A percentile compares a stretch with the other conserved stretches of the same genome.
phyloP scores from a whole-genome alignment of 805 yeast genomes.

The Lachancea dasiensis region DNA sequence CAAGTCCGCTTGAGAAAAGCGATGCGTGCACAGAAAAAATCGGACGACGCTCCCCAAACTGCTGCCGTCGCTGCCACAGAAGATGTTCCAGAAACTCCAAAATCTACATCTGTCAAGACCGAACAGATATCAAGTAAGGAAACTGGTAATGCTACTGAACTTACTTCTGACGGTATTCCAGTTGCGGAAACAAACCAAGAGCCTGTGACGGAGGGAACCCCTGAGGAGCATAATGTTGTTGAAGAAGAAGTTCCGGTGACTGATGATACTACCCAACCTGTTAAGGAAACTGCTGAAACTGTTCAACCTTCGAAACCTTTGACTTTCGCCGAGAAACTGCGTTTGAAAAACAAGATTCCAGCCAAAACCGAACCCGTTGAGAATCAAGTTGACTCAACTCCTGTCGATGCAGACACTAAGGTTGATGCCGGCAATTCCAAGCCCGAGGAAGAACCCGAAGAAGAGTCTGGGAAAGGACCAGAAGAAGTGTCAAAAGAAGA shows the following conservation, averaged over 20 bases:
- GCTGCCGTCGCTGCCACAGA: conserved; percentile 4
- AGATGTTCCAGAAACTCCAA: conserved; percentile 7
- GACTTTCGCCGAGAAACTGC: conserved; percentile 26
- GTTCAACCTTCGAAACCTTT: conserved; percentile 12
- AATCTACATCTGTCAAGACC: not conserved
- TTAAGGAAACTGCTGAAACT: conserved; percentile 2
- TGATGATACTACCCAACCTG: not conserved
- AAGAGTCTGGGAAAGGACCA: too few relatives aligned
- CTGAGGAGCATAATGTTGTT: too few relatives aligned
- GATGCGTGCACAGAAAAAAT: conserved; percentile 25
- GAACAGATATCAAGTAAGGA: too few relatives aligned
- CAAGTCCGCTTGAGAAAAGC: conserved; percentile 28
- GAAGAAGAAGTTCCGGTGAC: not conserved
- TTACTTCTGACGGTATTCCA: not conserved
- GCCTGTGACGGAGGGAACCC: too few relatives aligned
- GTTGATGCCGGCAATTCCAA: too few relatives aligned
- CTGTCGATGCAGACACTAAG: too few relatives aligned
- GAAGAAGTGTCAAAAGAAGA: not conserved
- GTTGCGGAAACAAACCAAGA: too few relatives aligned
- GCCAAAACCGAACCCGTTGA: conserved; percentile 17
- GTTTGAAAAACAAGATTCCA: conserved; percentile 16
- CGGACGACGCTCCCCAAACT: conserved; percentile 6
- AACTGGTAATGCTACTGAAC: too few relatives aligned
- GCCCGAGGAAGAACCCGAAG: conserved; percentile 9
- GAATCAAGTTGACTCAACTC: conserved; percentile 14